Evolutionary conservation across 2,329 filamentous ascomycete species (phyloP).

Genomic region (Cladophialophora bantiana): DNA sequence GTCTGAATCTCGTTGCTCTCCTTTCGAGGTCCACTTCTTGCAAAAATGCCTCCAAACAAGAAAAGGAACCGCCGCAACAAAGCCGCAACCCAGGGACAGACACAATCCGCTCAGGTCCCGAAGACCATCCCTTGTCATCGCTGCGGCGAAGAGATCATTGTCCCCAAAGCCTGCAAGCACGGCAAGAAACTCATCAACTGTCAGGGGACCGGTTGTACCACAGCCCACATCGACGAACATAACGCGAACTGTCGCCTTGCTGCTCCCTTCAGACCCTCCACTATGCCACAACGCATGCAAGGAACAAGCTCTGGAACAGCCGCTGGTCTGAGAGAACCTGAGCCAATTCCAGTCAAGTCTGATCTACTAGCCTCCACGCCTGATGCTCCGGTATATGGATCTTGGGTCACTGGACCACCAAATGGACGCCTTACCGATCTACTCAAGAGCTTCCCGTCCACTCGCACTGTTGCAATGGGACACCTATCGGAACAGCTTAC

Average conservation of each 20-base stretch:
- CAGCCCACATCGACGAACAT: slow-evolving; percentile 25
- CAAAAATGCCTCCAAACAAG: slow-evolving; percentile 15
- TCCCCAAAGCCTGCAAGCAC: slow-evolving; percentile 27
- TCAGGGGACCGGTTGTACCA: slow-evolving; percentile 25
- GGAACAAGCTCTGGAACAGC: neutral
- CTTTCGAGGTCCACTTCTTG: neutral
- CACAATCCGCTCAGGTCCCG: neutral
- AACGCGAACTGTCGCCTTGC: slow-evolving; percentile 7
- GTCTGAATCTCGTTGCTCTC: neutral
- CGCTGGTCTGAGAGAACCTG: neutral
- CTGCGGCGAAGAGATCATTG: slow-evolving; percentile 21
- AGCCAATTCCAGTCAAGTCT: too few species aligned
- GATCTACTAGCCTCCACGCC: neutral
- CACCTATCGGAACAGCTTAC: slow-evolving; percentile 6
- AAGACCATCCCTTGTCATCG: slow-evolving; percentile 23
- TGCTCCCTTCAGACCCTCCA: neutral
- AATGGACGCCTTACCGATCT: neutral
- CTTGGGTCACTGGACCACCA: neutral
- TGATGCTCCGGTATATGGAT: neutral
- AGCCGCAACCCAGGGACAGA: slow-evolving; percentile 1
- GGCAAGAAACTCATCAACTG: slow-evolving; percentile 33
- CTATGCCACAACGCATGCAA: neutral
- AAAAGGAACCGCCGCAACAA: slow-evolving; percentile 14
- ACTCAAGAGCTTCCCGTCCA: neutral
- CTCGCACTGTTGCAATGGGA: slow-evolving; percentile 2